Base-by-base conservation (phyloP, 2,329 filamentous ascomycete genomes). In the Curvularia verruculosa region DNA sequence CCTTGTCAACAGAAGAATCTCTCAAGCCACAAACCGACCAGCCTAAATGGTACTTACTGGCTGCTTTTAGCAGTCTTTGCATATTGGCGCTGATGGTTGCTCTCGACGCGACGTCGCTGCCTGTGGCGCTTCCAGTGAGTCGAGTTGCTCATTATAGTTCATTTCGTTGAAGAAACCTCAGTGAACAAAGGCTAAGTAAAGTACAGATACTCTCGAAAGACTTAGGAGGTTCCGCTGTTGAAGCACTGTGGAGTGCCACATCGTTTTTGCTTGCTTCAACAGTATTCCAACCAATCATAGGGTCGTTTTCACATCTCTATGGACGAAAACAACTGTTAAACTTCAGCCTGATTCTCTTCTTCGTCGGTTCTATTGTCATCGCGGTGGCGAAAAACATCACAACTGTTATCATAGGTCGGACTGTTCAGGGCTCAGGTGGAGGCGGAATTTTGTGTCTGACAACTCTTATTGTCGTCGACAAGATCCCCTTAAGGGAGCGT, bases 231-330 rank as follows among this genome's bases (percentile, higher is more conserved):
- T 63, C 61, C 24, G 61, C 70, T 0, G 57, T 61, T 21, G 67
- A 90, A 73, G 85, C 87, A 0, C 90, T 90, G 67, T 91, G 88
- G 89, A 83, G 86, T 12, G 88, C 88, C 1, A 90, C 88, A 4
- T 86, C 85, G 15, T 91, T 89, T 62, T 78, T 91, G 4, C 81
- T 91, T 5, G 84, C 87, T 3, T 86, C 84, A 54, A 86, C 88
- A 0, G 83, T 87, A 28, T 80, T 85, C 40, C 83, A 87, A 64
- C 86, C 85, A 39, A 74, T 77, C 23, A 69, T 72, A 26, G 70
- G 66, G 4, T 68, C 66, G 1, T 57, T 82, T 0, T 77, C 80
- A 10, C 75, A 82, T 45, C 71, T 83, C 9, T 85, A 83, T 51
- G 84, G 85, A 2, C 79, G 83, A 5, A 76, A 81, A 44, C 79